Evolutionary conservation across 257 asterid genomes (phyloP), one percentile per base, ranked within the genome.

Genomic region (Fraxinus anomala): DNA sequence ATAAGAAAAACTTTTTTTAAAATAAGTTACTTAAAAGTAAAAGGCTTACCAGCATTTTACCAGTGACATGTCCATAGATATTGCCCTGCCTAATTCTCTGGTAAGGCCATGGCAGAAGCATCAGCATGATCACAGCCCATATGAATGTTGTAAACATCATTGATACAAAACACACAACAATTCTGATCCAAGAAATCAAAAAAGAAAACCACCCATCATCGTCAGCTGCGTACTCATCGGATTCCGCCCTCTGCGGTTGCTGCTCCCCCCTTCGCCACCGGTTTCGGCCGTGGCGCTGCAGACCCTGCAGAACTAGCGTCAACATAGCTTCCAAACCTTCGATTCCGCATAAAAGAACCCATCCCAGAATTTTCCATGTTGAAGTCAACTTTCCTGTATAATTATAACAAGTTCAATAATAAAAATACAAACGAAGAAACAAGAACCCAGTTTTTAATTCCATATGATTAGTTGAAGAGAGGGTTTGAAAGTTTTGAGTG

Each of bases 61-160:
- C 91, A n/a, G 89, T 79, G 36, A 85, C 81, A 73, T 85, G 89
- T 24, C 89, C 91, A 69, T 81, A 85, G 70, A 85, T 79, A 51
- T 87, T 87, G 61, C 91, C 88, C 70, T 87, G 88, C 66, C 86
- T 83, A 47, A 85, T 81, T 79, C 91, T 81, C 82, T 80, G 87
- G 68, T 85, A 79, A 17, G 91, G 89, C 88, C 91, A 87, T 10
- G 87, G 91, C 11, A 87, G 75, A 72, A 87, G 87, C 72, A 85
- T 13, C 80, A 87, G 54, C 89, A 85, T 85, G 66, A 87, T 83
- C 72, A 85, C 36, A 13, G 85, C 81, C 91, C 89, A 87, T 10
- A 83, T 71, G 68, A 81, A 85, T 5, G 91, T 87, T 16, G 89
- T 85, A 24, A 79, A 34, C 82, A 80, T 73, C 89, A 85, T 80